A percentile compares a stretch with the other conserved stretches of the same genome.
phyloP scores from a whole-genome alignment of 106 monocot species.

The Triglochin maritima region DNA sequence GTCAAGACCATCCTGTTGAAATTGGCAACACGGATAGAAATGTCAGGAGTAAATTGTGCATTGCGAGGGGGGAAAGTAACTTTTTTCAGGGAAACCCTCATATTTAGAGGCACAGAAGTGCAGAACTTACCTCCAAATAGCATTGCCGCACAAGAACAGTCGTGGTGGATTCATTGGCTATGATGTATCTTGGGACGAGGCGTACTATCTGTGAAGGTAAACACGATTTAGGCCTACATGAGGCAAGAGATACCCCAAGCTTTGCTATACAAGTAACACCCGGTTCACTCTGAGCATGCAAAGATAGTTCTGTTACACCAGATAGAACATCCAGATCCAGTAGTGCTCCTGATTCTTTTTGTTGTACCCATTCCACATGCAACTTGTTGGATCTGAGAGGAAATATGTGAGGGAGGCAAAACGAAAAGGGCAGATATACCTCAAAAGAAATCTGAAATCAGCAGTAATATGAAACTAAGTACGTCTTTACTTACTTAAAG shows the following conservation, averaged over 20 bases:
- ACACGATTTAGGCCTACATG: conserved; percentile 15
- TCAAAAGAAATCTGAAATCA: neutral
- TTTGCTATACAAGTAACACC: conserved; percentile 23
- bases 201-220: conserved; percentile 44
- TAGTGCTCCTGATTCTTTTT: conserved; percentile 28
- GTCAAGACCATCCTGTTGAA: conserved; percentile 32
- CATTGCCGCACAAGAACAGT: conserved; percentile 51
- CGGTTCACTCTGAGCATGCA: conserved; percentile 40
- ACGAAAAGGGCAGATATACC: neutral
- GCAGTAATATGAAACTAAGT: neutral
- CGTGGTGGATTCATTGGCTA: conserved; percentile 59
- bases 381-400: conserved; percentile 53
- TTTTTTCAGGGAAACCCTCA: too few relatives aligned
- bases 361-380: conserved; percentile 31
- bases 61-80: too few relatives aligned
- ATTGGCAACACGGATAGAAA: neutral
- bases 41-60: neutral
- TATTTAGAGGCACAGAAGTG: neutral
- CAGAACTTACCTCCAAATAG: conserved; percentile 45
- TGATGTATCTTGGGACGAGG: conserved; percentile 60
- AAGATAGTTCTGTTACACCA: conserved; percentile 61
- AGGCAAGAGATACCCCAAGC: conserved; percentile 55
- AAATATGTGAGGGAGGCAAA: too few relatives aligned
- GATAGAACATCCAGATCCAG: conserved; percentile 66
- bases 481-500: conserved; percentile 32